phyloP scores from a whole-genome alignment of 1,284 basidiomycete genomes.

The Malassezia caprae region DNA sequence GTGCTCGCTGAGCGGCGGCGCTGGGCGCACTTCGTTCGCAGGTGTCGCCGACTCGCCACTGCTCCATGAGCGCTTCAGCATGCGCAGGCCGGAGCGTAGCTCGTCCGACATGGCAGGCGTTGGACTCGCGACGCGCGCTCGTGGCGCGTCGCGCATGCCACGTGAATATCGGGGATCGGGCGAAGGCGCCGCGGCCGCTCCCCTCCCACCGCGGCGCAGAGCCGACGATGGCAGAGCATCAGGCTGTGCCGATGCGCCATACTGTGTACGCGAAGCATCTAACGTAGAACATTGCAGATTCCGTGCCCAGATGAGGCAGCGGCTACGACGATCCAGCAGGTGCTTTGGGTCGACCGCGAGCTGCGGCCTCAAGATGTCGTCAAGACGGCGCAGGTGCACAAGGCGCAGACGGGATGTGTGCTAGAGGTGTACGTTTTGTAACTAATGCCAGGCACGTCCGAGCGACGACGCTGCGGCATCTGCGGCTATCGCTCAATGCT shows the following conservation, averaged over 20 bases:
- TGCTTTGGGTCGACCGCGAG: slow-evolving; percentile 32
- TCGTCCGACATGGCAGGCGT: not conserved
- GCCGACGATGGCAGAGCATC: not conserved
- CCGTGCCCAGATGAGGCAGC: slow-evolving; percentile 24
- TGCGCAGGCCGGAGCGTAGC: slow-evolving; percentile 14
- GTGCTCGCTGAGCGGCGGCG: not conserved
- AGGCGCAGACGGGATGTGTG: not conserved
- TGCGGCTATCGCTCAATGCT: slow-evolving; percentile 31
- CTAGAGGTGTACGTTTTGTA: slow-evolving; percentile 5
- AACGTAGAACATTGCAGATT: slow-evolving; percentile 27
- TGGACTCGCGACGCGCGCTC: not conserved
- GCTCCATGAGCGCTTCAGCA: slow-evolving; percentile 19
- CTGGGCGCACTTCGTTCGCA: not conserved
- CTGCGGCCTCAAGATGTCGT: slow-evolving; percentile 33
- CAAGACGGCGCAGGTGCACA: slow-evolving; percentile 23
- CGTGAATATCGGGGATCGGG: slow-evolving; percentile 5
- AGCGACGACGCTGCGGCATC: slow-evolving; percentile 33
- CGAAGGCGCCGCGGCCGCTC: not conserved
- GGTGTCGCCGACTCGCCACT: not conserved
- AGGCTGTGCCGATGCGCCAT: slow-evolving; percentile 3
- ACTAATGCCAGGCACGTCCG: slow-evolving; percentile 8
- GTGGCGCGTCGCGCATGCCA: not conserved
- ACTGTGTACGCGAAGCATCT: slow-evolving; percentile 9
- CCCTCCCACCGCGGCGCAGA: not conserved
- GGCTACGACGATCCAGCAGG: slow-evolving; percentile 22